These are phyloP conservation scores for Rubus parviflorus DNA, from an alignment of 306 rosid genomes.

Conservation along the genomic window DNA sequence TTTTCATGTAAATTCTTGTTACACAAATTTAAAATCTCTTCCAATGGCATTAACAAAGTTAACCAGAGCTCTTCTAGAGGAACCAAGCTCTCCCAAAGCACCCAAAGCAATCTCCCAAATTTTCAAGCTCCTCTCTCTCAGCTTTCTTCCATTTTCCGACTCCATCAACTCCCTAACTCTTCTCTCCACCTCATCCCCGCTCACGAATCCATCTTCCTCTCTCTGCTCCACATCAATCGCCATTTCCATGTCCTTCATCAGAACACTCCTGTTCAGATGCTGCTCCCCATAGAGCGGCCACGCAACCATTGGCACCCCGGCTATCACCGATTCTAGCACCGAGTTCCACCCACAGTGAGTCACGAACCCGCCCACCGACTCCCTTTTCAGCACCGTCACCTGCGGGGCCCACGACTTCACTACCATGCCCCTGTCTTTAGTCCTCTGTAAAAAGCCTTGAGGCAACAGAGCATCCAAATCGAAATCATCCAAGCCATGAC, in stretches of 20 bases:
- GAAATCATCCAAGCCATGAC: background rate
- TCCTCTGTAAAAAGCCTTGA: conserved; percentile 38
- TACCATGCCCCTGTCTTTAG: conserved; percentile 34
- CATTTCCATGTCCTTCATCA: conserved; percentile 32
- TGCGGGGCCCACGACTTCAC: conserved; percentile 46
- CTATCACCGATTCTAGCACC: conserved; percentile 34
- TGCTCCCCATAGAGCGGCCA: conserved; percentile 50
- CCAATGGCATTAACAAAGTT: conserved; percentile 9
- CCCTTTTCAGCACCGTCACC: conserved; percentile 27
- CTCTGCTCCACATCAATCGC: conserved; percentile 36
- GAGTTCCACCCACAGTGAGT: conserved; percentile 49
- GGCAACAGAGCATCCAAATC: conserved; percentile 14
- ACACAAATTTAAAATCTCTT: too few relatives aligned
- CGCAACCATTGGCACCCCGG: conserved; percentile 39
- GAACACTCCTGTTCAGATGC: conserved; percentile 31
- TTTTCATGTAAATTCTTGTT: too few relatives aligned
- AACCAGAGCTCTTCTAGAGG: conserved; percentile 18
- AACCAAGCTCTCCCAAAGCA: conserved; percentile 30
- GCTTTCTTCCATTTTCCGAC: conserved; percentile 26
- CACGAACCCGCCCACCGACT: conserved; percentile 40
- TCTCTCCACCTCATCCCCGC: conserved; percentile 28
- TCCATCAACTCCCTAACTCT: conserved; percentile 40
- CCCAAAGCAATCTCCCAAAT: conserved; percentile 24
- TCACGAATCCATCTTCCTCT: conserved; percentile 37
- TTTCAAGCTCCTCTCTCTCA: conserved; percentile 23